These are phyloP conservation scores for Asterochloris erici DNA, from an alignment of 139 green algal species.

Conservation along the genomic window DNA sequence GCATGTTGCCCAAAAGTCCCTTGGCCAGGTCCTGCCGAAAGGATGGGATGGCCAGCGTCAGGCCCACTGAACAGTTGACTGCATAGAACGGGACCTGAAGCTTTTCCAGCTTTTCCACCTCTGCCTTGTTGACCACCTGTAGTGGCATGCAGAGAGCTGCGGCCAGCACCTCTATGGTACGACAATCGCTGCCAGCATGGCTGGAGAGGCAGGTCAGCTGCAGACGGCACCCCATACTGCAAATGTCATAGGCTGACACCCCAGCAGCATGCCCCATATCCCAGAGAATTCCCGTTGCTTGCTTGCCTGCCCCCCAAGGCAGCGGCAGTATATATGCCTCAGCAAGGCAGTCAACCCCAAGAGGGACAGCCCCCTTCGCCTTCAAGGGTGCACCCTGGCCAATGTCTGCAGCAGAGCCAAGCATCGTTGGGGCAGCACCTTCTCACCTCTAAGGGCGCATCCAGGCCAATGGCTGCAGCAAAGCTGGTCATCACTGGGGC, in stretches of 20 bases:
- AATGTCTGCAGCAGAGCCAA: background rate
- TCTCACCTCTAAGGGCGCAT: slow-evolving; percentile 57
- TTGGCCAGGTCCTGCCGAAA: slow-evolving; percentile 61
- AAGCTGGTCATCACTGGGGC: slow-evolving; percentile 69
- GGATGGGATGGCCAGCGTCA: slow-evolving; percentile 56
- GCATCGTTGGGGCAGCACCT: background rate
- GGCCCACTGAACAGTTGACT: slow-evolving; percentile 45
- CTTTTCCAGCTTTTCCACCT: slow-evolving; percentile 41
- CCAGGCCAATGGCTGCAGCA: slow-evolving; percentile 61
- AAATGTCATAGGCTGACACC: background rate
- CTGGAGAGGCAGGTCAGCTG: background rate
- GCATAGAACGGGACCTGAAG: slow-evolving; percentile 25
- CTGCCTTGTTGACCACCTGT: slow-evolving; percentile 59
- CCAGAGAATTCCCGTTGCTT: background rate
- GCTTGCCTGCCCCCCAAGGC: too few relatives aligned
- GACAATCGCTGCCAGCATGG: background rate
- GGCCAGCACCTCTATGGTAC: background rate
- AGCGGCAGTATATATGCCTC: background rate
- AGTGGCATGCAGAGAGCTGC: background rate
- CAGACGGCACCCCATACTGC: too few relatives aligned
- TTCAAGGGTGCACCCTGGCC: background rate
- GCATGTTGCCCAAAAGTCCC: slow-evolving; percentile 63
- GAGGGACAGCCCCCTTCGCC: background rate
- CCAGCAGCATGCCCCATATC: background rate
- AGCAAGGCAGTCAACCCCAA: background rate